phyloP scores from a whole-genome alignment of 75 land plant genomes.

The Azolla pinnata region DNA sequence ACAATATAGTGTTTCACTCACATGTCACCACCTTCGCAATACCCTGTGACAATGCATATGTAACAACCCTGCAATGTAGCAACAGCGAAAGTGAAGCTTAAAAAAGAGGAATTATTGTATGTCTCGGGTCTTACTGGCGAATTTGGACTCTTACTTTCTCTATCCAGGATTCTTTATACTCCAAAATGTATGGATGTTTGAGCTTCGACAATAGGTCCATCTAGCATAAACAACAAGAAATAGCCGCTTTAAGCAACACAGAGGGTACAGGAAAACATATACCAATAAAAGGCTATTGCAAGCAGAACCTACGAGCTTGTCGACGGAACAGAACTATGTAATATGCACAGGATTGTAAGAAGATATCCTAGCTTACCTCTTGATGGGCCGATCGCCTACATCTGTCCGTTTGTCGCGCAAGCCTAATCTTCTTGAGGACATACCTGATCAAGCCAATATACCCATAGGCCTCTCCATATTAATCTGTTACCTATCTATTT shows the following conservation, averaged over 20 bases:
- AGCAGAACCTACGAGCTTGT: too few species aligned
- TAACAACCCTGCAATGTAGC: constrained; percentile 32
- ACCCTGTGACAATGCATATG: constrained; percentile 36
- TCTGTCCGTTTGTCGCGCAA: constrained; percentile 72
- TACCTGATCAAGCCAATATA: constrained; percentile 38
- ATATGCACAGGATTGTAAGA: too few species aligned
- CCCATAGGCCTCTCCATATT: too few species aligned
- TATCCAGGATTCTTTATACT: constrained; percentile 35
- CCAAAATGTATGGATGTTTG: constrained; percentile 32
- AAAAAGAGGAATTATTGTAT: too few species aligned
- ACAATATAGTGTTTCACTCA: constrained; percentile 7
- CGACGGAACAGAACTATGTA: too few species aligned
- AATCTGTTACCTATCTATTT: too few species aligned
- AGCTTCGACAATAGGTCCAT: constrained; percentile 30
- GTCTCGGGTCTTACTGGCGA: too few species aligned
- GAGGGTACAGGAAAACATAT: too few species aligned
- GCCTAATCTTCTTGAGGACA: constrained; percentile 71
- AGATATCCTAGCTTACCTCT: constrained; percentile 29
- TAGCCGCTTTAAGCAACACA: too few species aligned
- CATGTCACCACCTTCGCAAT: constrained; percentile 47
- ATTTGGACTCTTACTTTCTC: constrained; percentile 20
- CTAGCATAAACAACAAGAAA: too few species aligned
- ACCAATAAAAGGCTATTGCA: too few species aligned
- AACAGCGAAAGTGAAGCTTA: too few species aligned
- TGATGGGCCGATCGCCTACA: constrained; percentile 75